Base-by-base conservation (phyloP, 345 rosid genomes). In the Cardiospermum halicacabum region DNA sequence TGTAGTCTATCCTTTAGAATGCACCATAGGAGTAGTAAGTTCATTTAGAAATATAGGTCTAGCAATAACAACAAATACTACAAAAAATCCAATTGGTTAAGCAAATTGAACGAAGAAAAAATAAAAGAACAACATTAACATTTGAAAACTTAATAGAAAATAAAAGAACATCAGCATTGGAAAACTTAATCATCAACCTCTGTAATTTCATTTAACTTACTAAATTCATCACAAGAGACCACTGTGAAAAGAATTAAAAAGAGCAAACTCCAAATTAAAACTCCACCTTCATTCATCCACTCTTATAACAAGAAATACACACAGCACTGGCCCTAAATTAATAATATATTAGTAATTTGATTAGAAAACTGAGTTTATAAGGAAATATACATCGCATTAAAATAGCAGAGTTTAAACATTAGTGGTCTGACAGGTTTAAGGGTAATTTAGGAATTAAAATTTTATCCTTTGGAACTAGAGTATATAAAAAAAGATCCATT, bases 1-100 rank as follows among this genome's bases (percentile, higher is more conserved):
- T 12, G 64, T 19, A 42, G 19, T 51, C 55, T 60, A 51, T 13
- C 24, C 30, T 7, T 2, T 53, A 69, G 16, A 69, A 62, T 11
- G 54, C 11, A 4, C 3, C 15, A 1, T 1, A 11, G 32, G 31
- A 27, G 25, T 21, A 19, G 19, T 21, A 40, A 56, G 55, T 57
- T 24, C 3, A 22, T 64, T 53, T 36, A 55, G 55, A 30, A 60
- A 8, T 43, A 45, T 28, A 45, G 28, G 21, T 11, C 47, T 25
- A 53, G 43, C 53, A 34, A 55, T 28, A 60, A 39, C 39, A 42
- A 55, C 45, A 49, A 51, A 68, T 2, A 51, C 69, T 24, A 43
- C 60, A 22, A 11, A 11, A 50, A 27, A 37, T 54, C 51, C 53
- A 3, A 67, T 45, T 31, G 26, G 13, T 40, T 10, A 45, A 54